These are phyloP conservation scores for Sugiyamaella castrensis DNA, from an alignment of 1,139 yeast genomes.

Conservation along the genomic window DNA sequence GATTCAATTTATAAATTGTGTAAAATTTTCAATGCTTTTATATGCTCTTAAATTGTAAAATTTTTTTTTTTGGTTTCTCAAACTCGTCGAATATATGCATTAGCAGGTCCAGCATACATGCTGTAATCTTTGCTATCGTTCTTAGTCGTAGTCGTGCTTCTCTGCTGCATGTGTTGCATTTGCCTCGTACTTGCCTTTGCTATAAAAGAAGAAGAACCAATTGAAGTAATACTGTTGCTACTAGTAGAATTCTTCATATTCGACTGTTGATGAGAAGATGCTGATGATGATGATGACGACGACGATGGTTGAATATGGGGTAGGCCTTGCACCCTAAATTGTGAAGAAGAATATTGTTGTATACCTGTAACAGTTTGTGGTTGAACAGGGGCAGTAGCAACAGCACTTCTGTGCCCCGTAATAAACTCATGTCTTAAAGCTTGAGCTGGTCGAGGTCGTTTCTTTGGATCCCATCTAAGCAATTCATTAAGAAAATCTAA, in stretches of 20 bases:
- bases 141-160: not conserved
- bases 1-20: no score
- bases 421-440: conserved; percentile 47
- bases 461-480: conserved; percentile 56
- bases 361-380: not conserved
- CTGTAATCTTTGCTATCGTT: not conserved
- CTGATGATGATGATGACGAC: not conserved
- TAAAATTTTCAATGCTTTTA: no score
- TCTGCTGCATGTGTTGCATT: conserved; percentile 1
- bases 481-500: conserved; percentile 38
- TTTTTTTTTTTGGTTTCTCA: not conserved
- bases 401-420: conserved; percentile 23
- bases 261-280: no score
- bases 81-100: not conserved
- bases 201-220: not conserved
- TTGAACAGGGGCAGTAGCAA: not conserved
- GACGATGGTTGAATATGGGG: no score
- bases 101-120: not conserved
- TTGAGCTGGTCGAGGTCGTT: conserved; percentile 44
- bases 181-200: conserved; percentile 6
- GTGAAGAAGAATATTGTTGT: no score
- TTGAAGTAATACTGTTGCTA: no score
- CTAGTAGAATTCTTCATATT: no score
- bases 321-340: no score
- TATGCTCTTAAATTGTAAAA: no score